Evolutionary conservation across 805 yeast species (phyloP).

Genomic region (Saturnispora sekii): DNA sequence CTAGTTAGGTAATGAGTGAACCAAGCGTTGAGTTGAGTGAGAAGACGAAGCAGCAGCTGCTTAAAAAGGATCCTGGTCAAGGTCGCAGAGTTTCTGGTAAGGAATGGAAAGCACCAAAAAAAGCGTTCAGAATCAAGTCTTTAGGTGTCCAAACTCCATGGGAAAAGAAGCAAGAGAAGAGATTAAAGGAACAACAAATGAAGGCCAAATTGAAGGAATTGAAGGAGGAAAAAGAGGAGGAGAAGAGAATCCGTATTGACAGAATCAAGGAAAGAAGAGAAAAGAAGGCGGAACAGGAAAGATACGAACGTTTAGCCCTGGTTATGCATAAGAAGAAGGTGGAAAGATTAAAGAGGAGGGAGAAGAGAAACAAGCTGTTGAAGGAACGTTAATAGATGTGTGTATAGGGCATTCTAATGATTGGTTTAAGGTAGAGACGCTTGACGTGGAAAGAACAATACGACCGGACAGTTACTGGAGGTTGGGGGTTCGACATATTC

Average conservation of each 20-base stretch:
- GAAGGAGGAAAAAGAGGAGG: slow-evolving; percentile 67
- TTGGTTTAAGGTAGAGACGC: no score
- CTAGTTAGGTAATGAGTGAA: slow-evolving; percentile 2
- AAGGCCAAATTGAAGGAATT: slow-evolving; percentile 63
- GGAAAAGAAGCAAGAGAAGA: slow-evolving; percentile 57
- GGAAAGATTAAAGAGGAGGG: slow-evolving; percentile 81
- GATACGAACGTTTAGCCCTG: slow-evolving; percentile 71
- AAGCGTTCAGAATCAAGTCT: slow-evolving; percentile 55
- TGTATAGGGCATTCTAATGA: no score
- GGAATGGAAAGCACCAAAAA: slow-evolving; percentile 60
- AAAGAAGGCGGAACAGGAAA: slow-evolving; percentile 78
- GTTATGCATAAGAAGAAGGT: slow-evolving; percentile 90
- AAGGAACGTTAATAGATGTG: slow-evolving; percentile 55
- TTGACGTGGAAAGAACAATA: no score
- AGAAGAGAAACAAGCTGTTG: slow-evolving; percentile 88
- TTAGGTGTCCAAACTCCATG: slow-evolving; percentile 54
- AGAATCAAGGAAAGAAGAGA: slow-evolving; percentile 65
- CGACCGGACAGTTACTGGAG: no score
- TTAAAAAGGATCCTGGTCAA: slow-evolving; percentile 16
- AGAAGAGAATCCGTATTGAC: slow-evolving; percentile 41
- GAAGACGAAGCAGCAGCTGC: neutral
- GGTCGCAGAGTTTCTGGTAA: slow-evolving; percentile 33
- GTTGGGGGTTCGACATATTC: no score
- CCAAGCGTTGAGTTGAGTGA: neutral
- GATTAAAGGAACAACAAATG: slow-evolving; percentile 53